Evolutionary conservation across 805 yeast genomes (phyloP).

Genomic region (Starmerella vaccinii): DNA sequence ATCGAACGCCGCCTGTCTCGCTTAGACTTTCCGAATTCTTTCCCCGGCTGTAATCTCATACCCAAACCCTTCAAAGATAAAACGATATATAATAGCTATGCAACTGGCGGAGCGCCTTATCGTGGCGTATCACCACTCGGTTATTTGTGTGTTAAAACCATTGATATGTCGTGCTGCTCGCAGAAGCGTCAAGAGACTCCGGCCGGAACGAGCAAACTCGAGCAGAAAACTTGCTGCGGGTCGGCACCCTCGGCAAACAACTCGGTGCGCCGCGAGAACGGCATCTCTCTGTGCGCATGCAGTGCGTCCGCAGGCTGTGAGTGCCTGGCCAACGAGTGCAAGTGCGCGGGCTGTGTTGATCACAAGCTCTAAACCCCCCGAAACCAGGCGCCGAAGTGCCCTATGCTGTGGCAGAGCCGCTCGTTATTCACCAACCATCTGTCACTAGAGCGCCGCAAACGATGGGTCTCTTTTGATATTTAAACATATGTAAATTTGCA

Average conservation of each 20-base stretch:
- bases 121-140: not conserved
- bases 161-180: constrained; percentile 19
- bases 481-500: too few relatives aligned
- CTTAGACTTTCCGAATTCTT: not conserved
- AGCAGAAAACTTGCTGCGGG: constrained; percentile 13
- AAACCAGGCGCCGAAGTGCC: too few relatives aligned
- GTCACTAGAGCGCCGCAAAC: too few relatives aligned
- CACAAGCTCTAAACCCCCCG: constrained; percentile 16
- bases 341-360: constrained; percentile 19
- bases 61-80: constrained; percentile 1
- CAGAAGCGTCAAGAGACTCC: not conserved
- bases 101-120: not conserved
- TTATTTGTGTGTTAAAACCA: not conserved
- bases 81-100: constrained; percentile 1
- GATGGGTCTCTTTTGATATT: too few relatives aligned
- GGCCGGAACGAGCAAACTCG: not conserved
- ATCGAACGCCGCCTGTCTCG: constrained; percentile 4
- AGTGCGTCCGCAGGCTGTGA: constrained; percentile 16
- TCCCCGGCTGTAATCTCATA: constrained; percentile 3
- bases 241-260: not conserved
- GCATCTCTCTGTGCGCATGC: constrained; percentile 20
- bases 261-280: constrained; percentile 13
- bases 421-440: too few relatives aligned
- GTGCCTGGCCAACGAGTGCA: constrained; percentile 19
- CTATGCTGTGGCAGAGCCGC: too few relatives aligned